Evolutionary conservation across 352 stramenopile species (phyloP), one percentile per base, ranked within the genome.

Genomic region (Phytophthora podocarpi): DNA sequence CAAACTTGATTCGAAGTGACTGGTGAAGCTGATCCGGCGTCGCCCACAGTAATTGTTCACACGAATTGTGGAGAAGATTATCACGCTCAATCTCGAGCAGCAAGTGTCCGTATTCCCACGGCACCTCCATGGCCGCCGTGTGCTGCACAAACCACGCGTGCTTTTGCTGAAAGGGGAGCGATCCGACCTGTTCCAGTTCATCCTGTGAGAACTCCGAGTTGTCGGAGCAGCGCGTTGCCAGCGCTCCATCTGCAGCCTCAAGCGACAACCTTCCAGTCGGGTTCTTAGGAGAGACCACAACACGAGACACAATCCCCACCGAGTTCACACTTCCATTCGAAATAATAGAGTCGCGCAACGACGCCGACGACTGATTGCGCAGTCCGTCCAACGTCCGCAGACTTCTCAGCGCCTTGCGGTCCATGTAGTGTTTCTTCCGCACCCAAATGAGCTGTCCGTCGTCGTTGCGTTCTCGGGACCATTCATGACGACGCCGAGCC

Each of bases 11-110:
- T 34, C 89, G 78, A 20, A 97, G 72, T 30, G 87, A 95, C 59
- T 95, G 85, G 30, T 95, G 84, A 4, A 97, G 72, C 42, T 96
- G 85, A 43, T 92, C 85, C 1, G 77, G 76, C 8, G 82, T 89
- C 4, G 92, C 87, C 77, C 83, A 93, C 32, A 96, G 59, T 9
- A 97, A 65, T 48, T 97, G 88, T 57, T 94, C 79, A 30, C 88
- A 95, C 28, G 87, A 96, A 50, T 97, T 94, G 66, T 96, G 87
- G 1, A 97, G 76, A 23, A 97, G 59, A 56, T 96, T 94, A 15
- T 91, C 76, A 12, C 91, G 85, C 43, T 94, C 81, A 31, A 97
- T 93, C 58, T 97, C 85, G 10, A 95, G 59, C 31, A 93, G 64
- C 40, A 94, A 76, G 41, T 95, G 86, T n/a, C 81, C 87, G 40